phyloP scores from a whole-genome alignment of 2,329 filamentous ascomycete genomes.

The Diatrype stigma region DNA sequence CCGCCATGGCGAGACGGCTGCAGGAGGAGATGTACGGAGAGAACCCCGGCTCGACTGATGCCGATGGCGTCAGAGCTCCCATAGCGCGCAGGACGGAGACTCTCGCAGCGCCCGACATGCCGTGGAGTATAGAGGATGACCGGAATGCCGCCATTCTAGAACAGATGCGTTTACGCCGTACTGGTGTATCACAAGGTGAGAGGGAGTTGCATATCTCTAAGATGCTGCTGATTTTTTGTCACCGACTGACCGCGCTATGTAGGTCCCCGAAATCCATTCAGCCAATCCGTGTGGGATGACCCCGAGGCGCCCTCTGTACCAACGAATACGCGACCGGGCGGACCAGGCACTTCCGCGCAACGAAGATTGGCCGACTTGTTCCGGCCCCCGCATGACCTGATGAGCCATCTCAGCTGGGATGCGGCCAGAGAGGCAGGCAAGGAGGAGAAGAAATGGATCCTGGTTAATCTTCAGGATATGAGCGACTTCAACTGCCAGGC shows the following conservation, averaged over 20 bases:
- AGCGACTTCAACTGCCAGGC: slow-evolving; percentile 93
- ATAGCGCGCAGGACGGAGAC: slow-evolving; percentile 91
- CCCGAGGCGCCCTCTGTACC: slow-evolving; percentile 41
- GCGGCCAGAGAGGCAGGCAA: slow-evolving; percentile 81
- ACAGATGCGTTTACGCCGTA: slow-evolving; percentile 52
- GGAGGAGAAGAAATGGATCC: slow-evolving; percentile 84
- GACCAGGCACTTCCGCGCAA: slow-evolving; percentile 63
- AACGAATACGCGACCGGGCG: slow-evolving; percentile 16
- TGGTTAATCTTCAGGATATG: slow-evolving; percentile 93
- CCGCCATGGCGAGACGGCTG: slow-evolving; percentile 83
- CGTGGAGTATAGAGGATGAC: slow-evolving; percentile 48
- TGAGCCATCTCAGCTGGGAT: slow-evolving; percentile 76
- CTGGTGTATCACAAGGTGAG: slow-evolving; percentile 20
- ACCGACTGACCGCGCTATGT: slow-evolving; percentile 3
- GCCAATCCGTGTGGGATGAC: slow-evolving; percentile 29
- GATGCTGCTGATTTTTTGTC: not conserved
- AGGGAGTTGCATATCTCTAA: not conserved
- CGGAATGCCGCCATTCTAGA: slow-evolving; percentile 61
- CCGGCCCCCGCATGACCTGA: slow-evolving; percentile 86
- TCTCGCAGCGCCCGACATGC: slow-evolving; percentile 66
- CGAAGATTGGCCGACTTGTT: slow-evolving; percentile 86
- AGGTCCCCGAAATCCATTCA: slow-evolving; percentile 25
- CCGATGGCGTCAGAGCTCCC: slow-evolving; percentile 67
- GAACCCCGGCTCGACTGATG: slow-evolving; percentile 34
- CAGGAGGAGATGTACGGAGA: slow-evolving; percentile 82